phyloP scores from a whole-genome alignment of 108 stramenopile genomes.

The Bacterosira constricta region DNA sequence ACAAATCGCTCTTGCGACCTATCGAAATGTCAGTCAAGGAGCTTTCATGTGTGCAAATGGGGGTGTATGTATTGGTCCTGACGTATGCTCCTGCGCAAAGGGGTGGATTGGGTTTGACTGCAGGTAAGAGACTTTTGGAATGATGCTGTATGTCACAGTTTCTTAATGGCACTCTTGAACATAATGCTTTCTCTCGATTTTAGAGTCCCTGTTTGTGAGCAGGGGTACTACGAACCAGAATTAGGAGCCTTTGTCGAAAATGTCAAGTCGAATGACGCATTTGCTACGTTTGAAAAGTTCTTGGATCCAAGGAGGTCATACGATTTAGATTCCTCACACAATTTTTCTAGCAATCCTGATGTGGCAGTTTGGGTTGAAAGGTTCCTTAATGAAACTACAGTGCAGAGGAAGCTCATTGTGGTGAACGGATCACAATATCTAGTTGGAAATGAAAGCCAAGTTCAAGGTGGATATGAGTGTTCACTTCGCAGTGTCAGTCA shows the following conservation, averaged over 20 bases:
- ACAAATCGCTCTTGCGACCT: conserved; percentile 70
- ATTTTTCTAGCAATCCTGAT: conserved; percentile 73
- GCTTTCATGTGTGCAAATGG: conserved; percentile 86
- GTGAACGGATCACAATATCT: conserved; percentile 49
- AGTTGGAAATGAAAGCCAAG: background rate
- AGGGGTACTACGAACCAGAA: conserved; percentile 77
- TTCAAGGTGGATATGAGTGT: conserved; percentile 85
- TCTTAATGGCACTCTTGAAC: too few relatives aligned
- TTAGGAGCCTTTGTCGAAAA: conserved; percentile 63
- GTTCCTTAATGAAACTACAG: conserved; percentile 50
- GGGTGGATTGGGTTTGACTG: conserved; percentile 93
- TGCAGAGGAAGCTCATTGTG: conserved; percentile 15
- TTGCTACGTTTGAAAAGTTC: conserved; percentile 56
- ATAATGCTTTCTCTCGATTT: too few relatives aligned
- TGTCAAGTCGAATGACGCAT: conserved; percentile 40
- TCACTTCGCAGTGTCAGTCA: conserved; percentile 76
- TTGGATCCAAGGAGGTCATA: conserved; percentile 52
- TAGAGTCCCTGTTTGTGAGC: conserved; percentile 80
- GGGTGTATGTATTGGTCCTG: conserved; percentile 74
- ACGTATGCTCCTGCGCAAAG: conserved; percentile 70
- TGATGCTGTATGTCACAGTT: too few relatives aligned
- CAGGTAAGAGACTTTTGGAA: too few relatives aligned
- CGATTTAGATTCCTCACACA: conserved; percentile 44
- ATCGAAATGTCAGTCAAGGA: conserved; percentile 67
- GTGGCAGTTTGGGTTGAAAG: conserved; percentile 43